Percentiles rank a stretch among this genome's conserved stretches.
Conservation (phyloP, 148 eudicot species). For the Beta vulgaris region DNA sequence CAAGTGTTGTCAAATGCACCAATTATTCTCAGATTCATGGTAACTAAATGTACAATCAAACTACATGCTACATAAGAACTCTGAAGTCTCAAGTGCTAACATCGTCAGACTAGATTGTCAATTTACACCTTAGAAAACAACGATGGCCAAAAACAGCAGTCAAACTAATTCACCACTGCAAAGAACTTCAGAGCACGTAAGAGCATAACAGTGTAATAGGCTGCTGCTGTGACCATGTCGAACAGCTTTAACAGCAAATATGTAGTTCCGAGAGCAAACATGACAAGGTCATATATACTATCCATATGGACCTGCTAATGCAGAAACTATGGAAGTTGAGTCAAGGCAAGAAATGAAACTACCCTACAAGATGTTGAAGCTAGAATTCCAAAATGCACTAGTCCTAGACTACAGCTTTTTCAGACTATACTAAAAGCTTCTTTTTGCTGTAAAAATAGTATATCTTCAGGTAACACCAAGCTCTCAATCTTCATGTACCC, state of each 20-base stretch:
- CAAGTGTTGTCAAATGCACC: constrained; percentile 6
- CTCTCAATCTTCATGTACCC: neutral
- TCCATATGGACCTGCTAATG: neutral
- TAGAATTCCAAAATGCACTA: neutral
- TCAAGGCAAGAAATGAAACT: neutral
- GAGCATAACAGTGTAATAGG: no score
- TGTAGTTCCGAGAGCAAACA: neutral
- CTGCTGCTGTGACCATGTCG: no score
- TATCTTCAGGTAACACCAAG: neutral
- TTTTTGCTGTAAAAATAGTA: neutral
- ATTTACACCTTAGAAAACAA: neutral
- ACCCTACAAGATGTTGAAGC: neutral
- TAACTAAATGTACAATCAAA: neutral
- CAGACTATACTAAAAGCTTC: neutral
- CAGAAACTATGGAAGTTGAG: neutral
- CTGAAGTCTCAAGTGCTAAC: neutral
- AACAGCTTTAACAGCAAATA: neutral
- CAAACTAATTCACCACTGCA: neutral
- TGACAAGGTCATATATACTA: neutral
- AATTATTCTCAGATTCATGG: neutral
- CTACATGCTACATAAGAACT: neutral
- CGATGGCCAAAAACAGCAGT: neutral
- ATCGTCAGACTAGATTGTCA: neutral
- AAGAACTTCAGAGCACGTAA: neutral
- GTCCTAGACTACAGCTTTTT: neutral